Evolutionary conservation across 2,329 filamentous ascomycete species (phyloP), one percentile per base, ranked within the genome.

Genomic region (Hymenoscyphus repandus): DNA sequence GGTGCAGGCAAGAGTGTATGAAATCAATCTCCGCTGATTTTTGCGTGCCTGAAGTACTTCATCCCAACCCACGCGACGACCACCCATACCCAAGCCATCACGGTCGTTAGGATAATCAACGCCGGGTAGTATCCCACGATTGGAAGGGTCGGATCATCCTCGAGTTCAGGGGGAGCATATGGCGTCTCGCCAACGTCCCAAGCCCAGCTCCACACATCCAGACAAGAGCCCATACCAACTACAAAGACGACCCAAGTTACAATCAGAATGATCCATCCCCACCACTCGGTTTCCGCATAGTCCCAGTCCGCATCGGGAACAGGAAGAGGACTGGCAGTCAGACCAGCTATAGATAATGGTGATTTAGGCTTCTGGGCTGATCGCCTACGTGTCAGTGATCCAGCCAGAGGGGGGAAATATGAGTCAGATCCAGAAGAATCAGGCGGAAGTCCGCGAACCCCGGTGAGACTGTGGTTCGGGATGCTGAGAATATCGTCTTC

Each of bases 41-140:
- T 96, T 32, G 93, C 92, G 74, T 99, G 93, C 61, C 91, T 83
- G 66, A 99, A 99, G 69, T 97, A 97, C 69, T 99, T 99, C 92
- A 99, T 97, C 20, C 93, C 93, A 44, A 97, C 86, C 93, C 93
- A 99, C 10, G 95, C 93, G 51, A 95, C 85, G 11, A 96, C 83
- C 15, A 97, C 93, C 93, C 93, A 99, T 5, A 97, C 90, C 93
- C 93, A 99, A 15, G 91, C 90, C 88, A 99, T 96, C 27, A 99
- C 88, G 43, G 85, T 85, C 3, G 92, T 96, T 59, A 97, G 74
- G 52, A 97, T 93, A 58, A 97, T 88, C 63, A 99, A 73, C 10
- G 91, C 90, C 20, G 93, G 93, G 70, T 99, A 99, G 70, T 99
- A 99, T 9, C 95, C 93, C 10, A 95, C 88, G 63, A 99, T 96